Evolutionary conservation across 768 basidiomycete genomes (phyloP).

Genomic region (Termitomyces sp.): DNA sequence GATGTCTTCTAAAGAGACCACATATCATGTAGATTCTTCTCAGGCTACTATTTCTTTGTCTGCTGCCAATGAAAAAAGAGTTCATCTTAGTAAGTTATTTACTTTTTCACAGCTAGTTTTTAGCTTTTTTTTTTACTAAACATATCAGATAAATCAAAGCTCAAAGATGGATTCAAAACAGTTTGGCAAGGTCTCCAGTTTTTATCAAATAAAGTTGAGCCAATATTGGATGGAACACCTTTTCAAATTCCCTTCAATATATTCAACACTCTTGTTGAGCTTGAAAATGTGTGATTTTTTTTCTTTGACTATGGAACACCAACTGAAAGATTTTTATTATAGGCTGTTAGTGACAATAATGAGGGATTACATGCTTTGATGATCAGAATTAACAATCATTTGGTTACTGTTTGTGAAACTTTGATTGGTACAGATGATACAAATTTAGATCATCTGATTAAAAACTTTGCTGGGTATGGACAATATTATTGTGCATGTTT

Average conservation of each 20-base stretch:
- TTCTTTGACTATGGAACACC: neutral
- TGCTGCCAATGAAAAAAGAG: neutral
- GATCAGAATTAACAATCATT: neutral
- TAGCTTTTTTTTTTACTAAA: neutral
- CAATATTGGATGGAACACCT: neutral
- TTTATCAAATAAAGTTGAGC: neutral
- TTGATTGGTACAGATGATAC: neutral
- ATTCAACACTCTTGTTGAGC: neutral
- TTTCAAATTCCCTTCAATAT: neutral
- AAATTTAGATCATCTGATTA: neutral
- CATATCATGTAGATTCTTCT: neutral
- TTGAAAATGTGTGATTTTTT: neutral
- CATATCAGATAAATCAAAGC: too few relatives aligned
- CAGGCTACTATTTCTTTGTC: neutral
- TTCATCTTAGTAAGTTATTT: too few relatives aligned
- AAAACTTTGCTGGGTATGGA: neutral
- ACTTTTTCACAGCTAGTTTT: neutral
- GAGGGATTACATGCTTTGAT: neutral
- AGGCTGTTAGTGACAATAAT: neutral
- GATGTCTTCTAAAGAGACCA: too few relatives aligned
- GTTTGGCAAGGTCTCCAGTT: neutral
- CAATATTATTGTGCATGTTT: neutral
- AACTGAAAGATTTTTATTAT: neutral
- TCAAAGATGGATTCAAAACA: neutral
- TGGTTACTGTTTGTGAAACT: neutral